These are phyloP conservation scores for Fusarium sp. DNA, from an alignment of 2,329 filamentous ascomycete genomes.

Conservation along the genomic window DNA sequence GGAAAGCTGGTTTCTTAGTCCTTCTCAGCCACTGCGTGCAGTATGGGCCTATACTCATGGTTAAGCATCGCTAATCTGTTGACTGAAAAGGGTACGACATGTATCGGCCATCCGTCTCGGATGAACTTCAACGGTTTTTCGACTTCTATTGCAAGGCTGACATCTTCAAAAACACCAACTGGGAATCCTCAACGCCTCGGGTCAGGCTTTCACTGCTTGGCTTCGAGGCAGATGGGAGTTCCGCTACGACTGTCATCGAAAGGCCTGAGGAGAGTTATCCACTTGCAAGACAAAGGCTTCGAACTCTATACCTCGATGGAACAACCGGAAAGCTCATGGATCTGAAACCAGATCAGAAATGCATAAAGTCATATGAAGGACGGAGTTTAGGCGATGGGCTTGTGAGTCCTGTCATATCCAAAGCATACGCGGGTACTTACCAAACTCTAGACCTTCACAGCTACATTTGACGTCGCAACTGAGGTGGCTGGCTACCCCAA, in stretches of 20 bases:
- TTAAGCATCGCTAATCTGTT: neutral
- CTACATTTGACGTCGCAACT: neutral
- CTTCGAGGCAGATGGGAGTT: neutral
- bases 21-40: neutral
- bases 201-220: neutral
- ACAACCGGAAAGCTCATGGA: no score
- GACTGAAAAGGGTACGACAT: neutral
- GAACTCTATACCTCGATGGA: neutral
- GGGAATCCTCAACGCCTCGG: neutral
- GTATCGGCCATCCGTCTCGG: neutral
- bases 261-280: neutral
- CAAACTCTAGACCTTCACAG: neutral
- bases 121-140: neutral
- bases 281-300: neutral
- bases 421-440: neutral
- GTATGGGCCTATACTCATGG: no score
- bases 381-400: neutral
- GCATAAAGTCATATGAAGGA: neutral
- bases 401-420: neutral
- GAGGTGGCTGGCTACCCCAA: neutral
- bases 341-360: neutral
- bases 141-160: neutral
- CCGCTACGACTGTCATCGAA: neutral
- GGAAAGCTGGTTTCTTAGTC: accelerated
- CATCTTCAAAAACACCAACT: accelerated